phyloP scores from a whole-genome alignment of 176 grass and related monocot genomes.

The Lolium multiflorum region DNA sequence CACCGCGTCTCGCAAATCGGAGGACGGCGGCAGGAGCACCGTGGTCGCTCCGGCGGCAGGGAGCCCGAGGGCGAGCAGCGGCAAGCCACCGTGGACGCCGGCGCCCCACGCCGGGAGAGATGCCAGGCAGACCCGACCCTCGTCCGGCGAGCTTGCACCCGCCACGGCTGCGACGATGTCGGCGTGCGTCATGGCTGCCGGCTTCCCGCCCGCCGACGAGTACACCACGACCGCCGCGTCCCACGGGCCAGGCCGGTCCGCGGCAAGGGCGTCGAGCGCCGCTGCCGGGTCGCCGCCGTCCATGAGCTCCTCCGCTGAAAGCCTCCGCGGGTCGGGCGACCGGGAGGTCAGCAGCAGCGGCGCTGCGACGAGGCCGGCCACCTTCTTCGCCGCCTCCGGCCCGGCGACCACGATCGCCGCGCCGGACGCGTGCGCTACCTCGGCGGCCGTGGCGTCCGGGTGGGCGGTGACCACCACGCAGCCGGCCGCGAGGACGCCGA shows the following conservation, averaged over 20 bases:
- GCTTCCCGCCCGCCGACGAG: conserved; percentile 4
- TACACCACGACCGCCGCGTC: conserved; percentile 42
- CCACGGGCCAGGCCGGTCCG: not conserved
- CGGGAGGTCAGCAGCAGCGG: conserved; percentile 52
- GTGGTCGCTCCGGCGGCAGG: conserved; percentile 31
- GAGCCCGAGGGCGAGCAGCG: conserved; percentile 46
- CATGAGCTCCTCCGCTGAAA: conserved; percentile 71
- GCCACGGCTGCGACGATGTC: conserved; percentile 11
- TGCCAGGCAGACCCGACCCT: conserved; percentile 33
- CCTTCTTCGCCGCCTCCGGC: conserved; percentile 40
- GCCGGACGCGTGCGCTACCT: conserved; percentile 38
- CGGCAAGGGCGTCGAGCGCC: not conserved
- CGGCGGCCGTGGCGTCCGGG: conserved; percentile 27
- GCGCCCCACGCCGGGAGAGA: conserved; percentile 30
- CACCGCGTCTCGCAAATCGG: conserved; percentile 19
- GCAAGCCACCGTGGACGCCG: conserved; percentile 41
- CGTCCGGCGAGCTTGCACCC: not conserved
- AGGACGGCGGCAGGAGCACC: conserved; percentile 19
- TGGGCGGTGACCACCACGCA: conserved; percentile 46
- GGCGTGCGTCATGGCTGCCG: conserved; percentile 37
- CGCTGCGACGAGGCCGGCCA: not conserved
- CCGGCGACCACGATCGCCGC: conserved; percentile 31
- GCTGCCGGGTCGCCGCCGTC: conserved; percentile 45
- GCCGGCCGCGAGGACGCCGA: conserved; percentile 55
- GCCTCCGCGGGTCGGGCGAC: not conserved